phyloP scores from a whole-genome alignment of 106 monocot genomes.

The Triglochin maritima region DNA sequence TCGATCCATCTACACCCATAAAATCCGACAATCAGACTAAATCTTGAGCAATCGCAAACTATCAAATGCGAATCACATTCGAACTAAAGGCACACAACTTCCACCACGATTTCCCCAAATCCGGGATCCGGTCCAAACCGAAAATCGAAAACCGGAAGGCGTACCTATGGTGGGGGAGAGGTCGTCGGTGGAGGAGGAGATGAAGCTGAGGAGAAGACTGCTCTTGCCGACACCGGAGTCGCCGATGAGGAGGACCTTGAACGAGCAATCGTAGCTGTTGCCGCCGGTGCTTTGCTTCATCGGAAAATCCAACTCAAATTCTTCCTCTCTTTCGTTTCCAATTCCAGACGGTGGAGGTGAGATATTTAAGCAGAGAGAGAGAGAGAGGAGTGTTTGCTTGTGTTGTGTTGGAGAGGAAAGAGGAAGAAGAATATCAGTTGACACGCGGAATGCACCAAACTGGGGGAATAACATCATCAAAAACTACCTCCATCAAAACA shows the following conservation, averaged over 20 bases:
- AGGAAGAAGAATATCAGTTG: not conserved
- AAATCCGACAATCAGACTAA: no score
- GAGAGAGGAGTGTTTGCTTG: not conserved
- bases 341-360: not conserved
- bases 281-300: slow-evolving; percentile 2
- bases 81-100: no score
- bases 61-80: no score
- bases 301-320: not conserved
- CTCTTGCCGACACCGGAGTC: slow-evolving; percentile 65
- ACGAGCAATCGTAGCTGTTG: slow-evolving; percentile 34
- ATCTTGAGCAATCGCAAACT: no score
- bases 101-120: not conserved
- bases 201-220: slow-evolving; percentile 55
- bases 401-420: not conserved
- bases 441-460: not conserved
- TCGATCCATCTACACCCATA: no score
- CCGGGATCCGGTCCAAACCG: not conserved
- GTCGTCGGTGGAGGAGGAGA: slow-evolving; percentile 30
- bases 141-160: not conserved
- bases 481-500: not conserved
- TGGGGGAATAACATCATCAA: not conserved
- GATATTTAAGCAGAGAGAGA: not conserved
- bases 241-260: slow-evolving; percentile 53
- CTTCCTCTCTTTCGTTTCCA: not conserved
- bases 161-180: slow-evolving; percentile 43